Base-by-base conservation (phyloP, 2,329 filamentous ascomycete genomes). In the Xylariales sp. region DNA sequence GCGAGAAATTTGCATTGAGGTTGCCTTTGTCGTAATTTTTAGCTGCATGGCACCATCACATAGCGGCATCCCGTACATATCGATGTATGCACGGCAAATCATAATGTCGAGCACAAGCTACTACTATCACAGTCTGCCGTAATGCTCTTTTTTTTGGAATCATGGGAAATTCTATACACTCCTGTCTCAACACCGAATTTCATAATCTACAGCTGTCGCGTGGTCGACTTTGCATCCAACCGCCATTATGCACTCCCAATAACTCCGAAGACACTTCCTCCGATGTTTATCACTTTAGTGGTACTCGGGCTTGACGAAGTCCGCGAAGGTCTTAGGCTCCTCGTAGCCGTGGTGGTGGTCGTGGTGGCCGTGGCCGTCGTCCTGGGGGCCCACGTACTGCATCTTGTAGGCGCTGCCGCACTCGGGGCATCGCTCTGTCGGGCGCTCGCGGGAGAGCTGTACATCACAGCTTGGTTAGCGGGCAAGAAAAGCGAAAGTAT, bases 321-420 rank as follows among this genome's bases (percentile, higher is more conserved):
- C 87, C 67, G 88, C 88, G 63, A 97, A 91, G 55, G 88, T 95
- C 84, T 96, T 95, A 63, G 89, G 88, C 71, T 95, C 88, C 66
- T 83, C 79, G 62, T 80, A 74, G 60, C 78, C 79, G 59, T 81
- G 75, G 57, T 67, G 65, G 57, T 67, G 65, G 62, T 74, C 66
- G 62, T 74, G 69, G 53, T 71, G 61, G 41, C 54, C 67, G 63
- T 87, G 78, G 56, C 73, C 68, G 62, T 90, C 83, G 50, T 93
- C 85, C 61, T 82, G 65, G 36, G 89, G 82, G 45, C 93, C 93
- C 51, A 95, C 71, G 68, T 95, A 98, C 63, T 96, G 85, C 87
- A 97, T 93, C 83, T 95, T 94, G 76, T 95, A 90, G 53, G 93
- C 88, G 65, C 82, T 88, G 53, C 93, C 93, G 71, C 93, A 98